Evolutionary conservation across 2,329 filamentous ascomycete genomes (phyloP).

Genomic region (Neopestalotiopsis sp.): DNA sequence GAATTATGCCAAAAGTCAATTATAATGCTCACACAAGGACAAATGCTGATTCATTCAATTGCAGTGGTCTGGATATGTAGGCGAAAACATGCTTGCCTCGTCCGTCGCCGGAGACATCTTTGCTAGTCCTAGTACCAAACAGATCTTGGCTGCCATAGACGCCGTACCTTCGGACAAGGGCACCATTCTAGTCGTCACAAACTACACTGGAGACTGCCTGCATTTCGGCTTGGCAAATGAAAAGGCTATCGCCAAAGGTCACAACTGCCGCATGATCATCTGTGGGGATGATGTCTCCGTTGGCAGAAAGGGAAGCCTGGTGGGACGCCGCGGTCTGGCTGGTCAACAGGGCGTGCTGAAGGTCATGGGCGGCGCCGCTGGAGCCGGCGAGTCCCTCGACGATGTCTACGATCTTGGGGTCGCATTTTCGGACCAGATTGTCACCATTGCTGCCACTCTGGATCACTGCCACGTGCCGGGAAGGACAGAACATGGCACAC

Average conservation of each 20-base stretch:
- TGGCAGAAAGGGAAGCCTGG: slow-evolving; percentile 59
- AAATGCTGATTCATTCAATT: no score
- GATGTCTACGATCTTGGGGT: slow-evolving; percentile 55
- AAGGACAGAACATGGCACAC: slow-evolving; percentile 50
- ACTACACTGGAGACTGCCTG: slow-evolving; percentile 69
- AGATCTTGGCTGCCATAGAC: slow-evolving; percentile 64
- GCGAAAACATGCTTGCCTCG: slow-evolving; percentile 63
- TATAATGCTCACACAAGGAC: no score
- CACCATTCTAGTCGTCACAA: slow-evolving; percentile 65
- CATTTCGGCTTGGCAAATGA: slow-evolving; percentile 66
- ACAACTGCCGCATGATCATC: slow-evolving; percentile 61
- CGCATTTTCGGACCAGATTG: slow-evolving; percentile 55
- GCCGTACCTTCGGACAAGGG: slow-evolving; percentile 59
- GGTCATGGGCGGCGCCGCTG: slow-evolving; percentile 57
- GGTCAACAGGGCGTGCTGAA: slow-evolving; percentile 66
- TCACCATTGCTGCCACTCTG: slow-evolving; percentile 62
- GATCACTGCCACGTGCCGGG: slow-evolving; percentile 67
- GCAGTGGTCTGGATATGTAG: slow-evolving; percentile 65
- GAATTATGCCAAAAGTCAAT: no score
- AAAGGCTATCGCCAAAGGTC: slow-evolving; percentile 59
- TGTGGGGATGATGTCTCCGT: slow-evolving; percentile 71
- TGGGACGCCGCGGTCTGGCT: slow-evolving; percentile 65
- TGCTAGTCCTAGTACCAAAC: slow-evolving; percentile 66
- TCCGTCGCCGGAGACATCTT: slow-evolving; percentile 68
- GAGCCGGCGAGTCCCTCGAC: slow-evolving; percentile 52